These are phyloP conservation scores for Lippia alba DNA, from an alignment of 305 asterid genomes.

Conservation along the genomic window DNA sequence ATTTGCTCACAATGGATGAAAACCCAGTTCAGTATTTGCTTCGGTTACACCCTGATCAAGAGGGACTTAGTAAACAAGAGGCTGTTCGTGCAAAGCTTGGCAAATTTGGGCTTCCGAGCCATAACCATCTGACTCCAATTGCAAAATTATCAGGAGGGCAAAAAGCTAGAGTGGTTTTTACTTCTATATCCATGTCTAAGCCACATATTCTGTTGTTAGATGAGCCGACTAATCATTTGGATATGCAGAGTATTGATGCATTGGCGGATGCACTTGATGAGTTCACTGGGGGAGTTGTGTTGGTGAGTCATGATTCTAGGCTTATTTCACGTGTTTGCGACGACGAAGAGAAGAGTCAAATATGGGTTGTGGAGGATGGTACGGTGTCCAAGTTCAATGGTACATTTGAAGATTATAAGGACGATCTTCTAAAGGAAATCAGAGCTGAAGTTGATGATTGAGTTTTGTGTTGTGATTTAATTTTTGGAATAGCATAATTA, in stretches of 20 bases:
- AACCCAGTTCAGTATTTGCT: slow-evolving; percentile 88
- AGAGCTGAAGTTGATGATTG: slow-evolving; percentile 78
- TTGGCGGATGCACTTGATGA: slow-evolving; percentile 88
- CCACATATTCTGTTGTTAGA: slow-evolving; percentile 81
- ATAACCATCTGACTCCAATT: slow-evolving; percentile 84
- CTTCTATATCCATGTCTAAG: slow-evolving; percentile 83
- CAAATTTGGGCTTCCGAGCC: slow-evolving; percentile 90
- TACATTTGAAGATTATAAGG: slow-evolving; percentile 80
- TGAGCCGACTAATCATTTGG: slow-evolving; percentile 84
- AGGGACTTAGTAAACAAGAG: slow-evolving; percentile 86
- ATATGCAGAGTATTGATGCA: slow-evolving; percentile 90
- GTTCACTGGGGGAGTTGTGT: slow-evolving; percentile 84
- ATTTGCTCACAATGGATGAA: slow-evolving; percentile 84
- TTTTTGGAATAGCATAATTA: background rate
- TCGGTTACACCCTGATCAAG: slow-evolving; percentile 89
- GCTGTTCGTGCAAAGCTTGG: slow-evolving; percentile 91
- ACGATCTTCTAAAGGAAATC: slow-evolving; percentile 75
- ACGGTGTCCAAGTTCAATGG: slow-evolving; percentile 69
- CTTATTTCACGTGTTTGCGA: slow-evolving; percentile 85
- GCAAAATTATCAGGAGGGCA: slow-evolving; percentile 88
- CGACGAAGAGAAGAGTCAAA: slow-evolving; percentile 79
- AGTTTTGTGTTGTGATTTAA: background rate
- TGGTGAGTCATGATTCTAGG: slow-evolving; percentile 90
- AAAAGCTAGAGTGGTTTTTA: slow-evolving; percentile 86
- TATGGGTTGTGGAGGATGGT: slow-evolving; percentile 89